Evolutionary conservation across 23 red algal genomes (phyloP).

Genomic region (Gracilaria gracilis): DNA sequence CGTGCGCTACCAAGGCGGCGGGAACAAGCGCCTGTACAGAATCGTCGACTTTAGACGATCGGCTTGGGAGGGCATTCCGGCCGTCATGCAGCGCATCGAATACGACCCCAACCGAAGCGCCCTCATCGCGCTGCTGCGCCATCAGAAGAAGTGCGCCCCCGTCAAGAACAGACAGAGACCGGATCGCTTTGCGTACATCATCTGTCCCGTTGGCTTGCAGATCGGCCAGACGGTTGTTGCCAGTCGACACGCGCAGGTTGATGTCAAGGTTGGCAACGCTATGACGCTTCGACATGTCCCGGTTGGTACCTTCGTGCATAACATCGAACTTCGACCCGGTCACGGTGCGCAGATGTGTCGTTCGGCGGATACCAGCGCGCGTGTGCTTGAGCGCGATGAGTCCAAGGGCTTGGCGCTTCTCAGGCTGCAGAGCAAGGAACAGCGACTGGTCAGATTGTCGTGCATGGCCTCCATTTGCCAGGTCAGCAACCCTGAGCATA

Average conservation of each 20-base stretch:
- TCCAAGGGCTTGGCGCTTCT: too few relatives aligned
- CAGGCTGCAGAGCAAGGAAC: too few relatives aligned
- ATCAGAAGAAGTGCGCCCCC: slow-evolving; percentile 66
- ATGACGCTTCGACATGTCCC: too few relatives aligned
- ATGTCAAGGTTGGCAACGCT: too few relatives aligned
- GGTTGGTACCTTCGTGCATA: too few relatives aligned
- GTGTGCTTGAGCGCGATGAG: too few relatives aligned
- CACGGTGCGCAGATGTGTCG: too few relatives aligned
- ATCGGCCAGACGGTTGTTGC: slow-evolving; percentile 86
- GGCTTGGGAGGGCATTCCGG: slow-evolving; percentile 71
- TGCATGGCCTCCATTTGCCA: too few relatives aligned
- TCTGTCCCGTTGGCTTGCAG: slow-evolving; percentile 88
- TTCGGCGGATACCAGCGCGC: too few relatives aligned
- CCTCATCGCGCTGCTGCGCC: slow-evolving; percentile 85
- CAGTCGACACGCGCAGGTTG: slow-evolving; percentile 34
- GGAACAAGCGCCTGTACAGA: slow-evolving; percentile 91
- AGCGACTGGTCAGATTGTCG: too few relatives aligned
- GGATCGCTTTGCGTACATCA: slow-evolving; percentile 89
- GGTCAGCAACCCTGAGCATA: too few relatives aligned
- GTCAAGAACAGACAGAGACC: slow-evolving; percentile 32
- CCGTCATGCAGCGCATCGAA: slow-evolving; percentile 88
- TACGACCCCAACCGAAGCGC: slow-evolving; percentile 93
- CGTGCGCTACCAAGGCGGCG: slow-evolving; percentile 84
- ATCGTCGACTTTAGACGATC: slow-evolving; percentile 92
- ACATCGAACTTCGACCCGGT: too few relatives aligned